Evolutionary conservation across 148 eudicot species (phyloP), one percentile per base, ranked within the genome.

Genomic region (Heliosperma pusillum): DNA sequence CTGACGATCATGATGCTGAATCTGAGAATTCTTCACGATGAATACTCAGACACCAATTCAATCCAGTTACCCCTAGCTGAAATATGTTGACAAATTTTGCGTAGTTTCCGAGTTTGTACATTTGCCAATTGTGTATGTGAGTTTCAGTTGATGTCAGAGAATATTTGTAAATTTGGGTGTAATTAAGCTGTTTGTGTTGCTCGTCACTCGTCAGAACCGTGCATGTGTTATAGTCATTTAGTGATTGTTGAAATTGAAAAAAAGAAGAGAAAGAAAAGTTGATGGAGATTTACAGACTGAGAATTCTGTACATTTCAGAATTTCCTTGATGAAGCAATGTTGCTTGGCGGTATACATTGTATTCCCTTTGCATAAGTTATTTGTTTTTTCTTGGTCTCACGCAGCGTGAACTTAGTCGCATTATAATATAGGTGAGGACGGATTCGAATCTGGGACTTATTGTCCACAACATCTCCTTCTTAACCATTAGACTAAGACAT

Each of bases 21-120:
- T 83, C 85, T 13, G 88, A 88, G 64, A 74, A 83, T 55, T 86
- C 86, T 56, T 79, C 81, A 33, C 86, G 67, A 86, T 81, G 15
- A 21, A 25, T 55, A 57, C 53, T 36, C 25, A n/a, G 77, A 72
- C 30, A 71, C 25, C 45, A 30, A 47, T 50, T 26, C 45, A 59
- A 72, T 62, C 77, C 66, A 10, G 63, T 76, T 77, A 2, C 63
- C 44, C 24, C n/a, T 56, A 56, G 52, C n/a, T 72, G 7, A 66
- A 76, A 27, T 57, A 53, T 57, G 33, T 17, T 52, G 64, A 24
- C 68, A 36, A 33, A n/a, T 81, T 77, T 67, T 65, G 62, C 69
- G 44, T 70, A 66, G 77, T 57, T 76, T 40, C n/a, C 69, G 60
- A 44, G 62, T 76, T 66, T 58, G 67, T 29, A 60, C 52, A 64